phyloP scores from a whole-genome alignment of 2,329 filamentous ascomycete genomes.

The Paecilomyces dactylethromorphus region DNA sequence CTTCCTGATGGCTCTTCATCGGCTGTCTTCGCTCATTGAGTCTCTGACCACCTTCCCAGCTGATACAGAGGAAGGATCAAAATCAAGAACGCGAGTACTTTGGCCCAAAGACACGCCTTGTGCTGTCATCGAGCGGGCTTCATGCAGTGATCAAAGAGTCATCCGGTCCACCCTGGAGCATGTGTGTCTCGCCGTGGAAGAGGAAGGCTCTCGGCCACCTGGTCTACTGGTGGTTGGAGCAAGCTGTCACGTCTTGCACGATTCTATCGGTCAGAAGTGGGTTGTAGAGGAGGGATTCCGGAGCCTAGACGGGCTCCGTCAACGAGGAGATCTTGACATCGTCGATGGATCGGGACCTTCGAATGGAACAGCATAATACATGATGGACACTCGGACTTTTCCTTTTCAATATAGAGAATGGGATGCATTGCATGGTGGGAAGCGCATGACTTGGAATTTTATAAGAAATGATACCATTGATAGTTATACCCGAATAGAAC shows the following conservation, averaged over 20 bases:
- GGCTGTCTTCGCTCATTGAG: slow-evolving; percentile 65
- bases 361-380: not conserved
- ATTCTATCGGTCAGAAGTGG: slow-evolving; percentile 61
- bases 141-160: slow-evolving; percentile 88
- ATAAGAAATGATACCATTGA: not conserved
- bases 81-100: slow-evolving; percentile 13
- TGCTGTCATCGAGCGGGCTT: slow-evolving; percentile 87
- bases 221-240: slow-evolving; percentile 79
- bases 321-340: slow-evolving; percentile 13
- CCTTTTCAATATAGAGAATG: not conserved
- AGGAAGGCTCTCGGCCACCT: slow-evolving; percentile 81
- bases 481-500: not conserved
- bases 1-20: slow-evolving; percentile 91
- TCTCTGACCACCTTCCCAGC: slow-evolving; percentile 50
- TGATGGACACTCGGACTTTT: not conserved
- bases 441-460: not conserved
- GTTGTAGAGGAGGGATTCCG: slow-evolving; percentile 80
- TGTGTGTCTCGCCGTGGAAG: slow-evolving; percentile 76
- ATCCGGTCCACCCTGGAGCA: slow-evolving; percentile 78
- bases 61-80: slow-evolving; percentile 16
- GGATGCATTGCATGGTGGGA: not conserved
- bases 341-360: slow-evolving; percentile 5
- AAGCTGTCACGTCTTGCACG: slow-evolving; percentile 72
- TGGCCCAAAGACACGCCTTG: slow-evolving; percentile 81
- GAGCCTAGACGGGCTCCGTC: slow-evolving; percentile 55